Evolutionary conservation across 2,329 filamentous ascomycete genomes (phyloP).

Genomic region (Trichoderma guizhouense): DNA sequence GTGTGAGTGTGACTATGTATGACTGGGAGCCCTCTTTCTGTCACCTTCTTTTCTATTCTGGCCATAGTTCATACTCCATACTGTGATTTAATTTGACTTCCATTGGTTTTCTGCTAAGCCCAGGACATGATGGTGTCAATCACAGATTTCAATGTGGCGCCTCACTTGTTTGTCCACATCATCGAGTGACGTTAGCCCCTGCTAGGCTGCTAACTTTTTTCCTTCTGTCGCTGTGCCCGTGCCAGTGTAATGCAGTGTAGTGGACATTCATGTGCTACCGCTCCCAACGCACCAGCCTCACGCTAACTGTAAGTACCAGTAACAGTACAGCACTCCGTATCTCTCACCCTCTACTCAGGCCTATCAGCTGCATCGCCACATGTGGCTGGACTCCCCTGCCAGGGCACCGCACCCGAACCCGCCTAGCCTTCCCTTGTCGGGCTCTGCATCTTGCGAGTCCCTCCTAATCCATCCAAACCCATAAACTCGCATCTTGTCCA

Average conservation of each 20-base stretch:
- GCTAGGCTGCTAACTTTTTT: slow-evolving; percentile 10
- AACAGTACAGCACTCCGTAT: background rate
- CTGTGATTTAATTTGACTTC: background rate
- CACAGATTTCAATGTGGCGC: slow-evolving; percentile 7
- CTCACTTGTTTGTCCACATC: slow-evolving; percentile 18
- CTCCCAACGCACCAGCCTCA: background rate
- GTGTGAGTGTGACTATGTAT: background rate
- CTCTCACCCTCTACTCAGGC: no score
- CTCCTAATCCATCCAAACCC: slow-evolving; percentile 30
- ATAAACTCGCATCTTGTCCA: slow-evolving; percentile 21
- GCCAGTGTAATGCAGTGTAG: no score
- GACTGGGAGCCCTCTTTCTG: background rate
- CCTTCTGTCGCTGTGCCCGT: background rate
- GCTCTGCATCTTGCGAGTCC: slow-evolving; percentile 33
- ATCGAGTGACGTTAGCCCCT: slow-evolving; percentile 21
- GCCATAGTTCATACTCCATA: background rate
- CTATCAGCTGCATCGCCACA: slow-evolving; percentile 16
- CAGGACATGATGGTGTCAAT: background rate
- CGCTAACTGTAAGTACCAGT: background rate
- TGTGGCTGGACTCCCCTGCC: slow-evolving; percentile 20
- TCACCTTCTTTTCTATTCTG: background rate
- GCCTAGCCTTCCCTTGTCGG: slow-evolving; percentile 29
- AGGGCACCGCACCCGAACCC: slow-evolving; percentile 21
- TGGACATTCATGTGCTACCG: background rate
- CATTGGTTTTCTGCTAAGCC: background rate